These are phyloP conservation scores for Wickerhamomyces sp. DNA, from an alignment of 1,139 yeast genomes.

Conservation along the genomic window DNA sequence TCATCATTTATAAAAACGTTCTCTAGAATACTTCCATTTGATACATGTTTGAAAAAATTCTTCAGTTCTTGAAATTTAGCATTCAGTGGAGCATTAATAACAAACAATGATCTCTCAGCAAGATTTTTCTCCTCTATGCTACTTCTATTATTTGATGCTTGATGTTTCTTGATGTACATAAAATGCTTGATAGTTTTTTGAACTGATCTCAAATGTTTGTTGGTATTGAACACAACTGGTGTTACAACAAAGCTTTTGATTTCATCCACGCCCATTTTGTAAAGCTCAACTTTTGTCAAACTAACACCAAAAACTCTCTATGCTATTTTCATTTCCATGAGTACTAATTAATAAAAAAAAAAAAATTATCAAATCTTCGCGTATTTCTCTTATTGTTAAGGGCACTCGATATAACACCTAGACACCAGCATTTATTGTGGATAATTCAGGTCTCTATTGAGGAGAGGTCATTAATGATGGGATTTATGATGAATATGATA, in stretches of 20 bases:
- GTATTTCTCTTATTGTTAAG: background rate
- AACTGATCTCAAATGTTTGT: conserved; percentile 16
- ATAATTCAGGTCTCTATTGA: too few species aligned
- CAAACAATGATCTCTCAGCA: conserved; percentile 52
- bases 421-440: too few species aligned
- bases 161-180: conserved; percentile 61
- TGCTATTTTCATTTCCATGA: too few species aligned
- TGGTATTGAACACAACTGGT: conserved; percentile 29
- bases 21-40: conserved; percentile 59
- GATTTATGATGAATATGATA: too few species aligned
- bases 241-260: conserved; percentile 35
- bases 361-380: background rate
- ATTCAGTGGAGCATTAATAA: conserved; percentile 72
- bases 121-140: conserved; percentile 34
- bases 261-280: conserved; percentile 11
- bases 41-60: conserved; percentile 54
- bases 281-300: background rate
- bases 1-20: conserved; percentile 37
- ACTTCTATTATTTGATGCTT: conserved; percentile 19
- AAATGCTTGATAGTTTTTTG: conserved; percentile 35
- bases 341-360: background rate
- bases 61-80: conserved; percentile 51
- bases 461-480: too few species aligned
- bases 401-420: too few species aligned
- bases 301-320: too few species aligned